A percentile compares a stretch with the other conserved stretches of the same genome.
Evolutionary conservation across 768 basidiomycete genomes (phyloP).

Genomic region (Psilocybe cubensis): DNA sequence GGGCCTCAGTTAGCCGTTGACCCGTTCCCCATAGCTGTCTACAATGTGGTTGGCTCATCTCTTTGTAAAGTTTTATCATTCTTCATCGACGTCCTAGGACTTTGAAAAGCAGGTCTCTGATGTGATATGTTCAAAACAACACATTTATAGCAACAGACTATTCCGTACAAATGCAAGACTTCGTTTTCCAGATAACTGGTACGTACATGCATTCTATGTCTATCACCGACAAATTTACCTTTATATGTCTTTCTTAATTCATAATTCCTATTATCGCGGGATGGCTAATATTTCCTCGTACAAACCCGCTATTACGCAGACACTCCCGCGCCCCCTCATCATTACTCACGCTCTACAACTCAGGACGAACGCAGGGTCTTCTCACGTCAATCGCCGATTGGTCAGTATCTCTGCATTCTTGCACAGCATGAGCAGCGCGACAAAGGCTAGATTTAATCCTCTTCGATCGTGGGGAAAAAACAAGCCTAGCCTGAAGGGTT

Average conservation of each 20-base stretch:
- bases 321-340: neutral
- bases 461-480: constrained; percentile 13
- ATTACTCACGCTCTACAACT: neutral
- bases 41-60: neutral
- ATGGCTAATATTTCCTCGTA: neutral
- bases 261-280: constrained; percentile 1
- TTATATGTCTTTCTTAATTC: neutral
- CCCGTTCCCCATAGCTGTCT: constrained; percentile 3
- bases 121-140: neutral
- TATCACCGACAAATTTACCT: neutral
- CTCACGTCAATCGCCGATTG: constrained; percentile 18
- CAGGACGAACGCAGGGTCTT: neutral
- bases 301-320: neutral
- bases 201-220: neutral
- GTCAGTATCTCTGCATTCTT: constrained; percentile 8
- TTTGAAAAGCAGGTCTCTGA: neutral
- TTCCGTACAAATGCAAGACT: no score
- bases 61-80: neutral
- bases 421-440: constrained; percentile 7
- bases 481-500: constrained; percentile 1
- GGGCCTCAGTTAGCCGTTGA: constrained; percentile 13
- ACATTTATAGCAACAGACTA: no score
- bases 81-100: neutral
- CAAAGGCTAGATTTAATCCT: constrained; percentile 12
- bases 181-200: no score